Evolutionary conservation across 2,329 filamentous ascomycete genomes (phyloP), one percentile per base, ranked within the genome.

Genomic region (Fusarium lyarnte): DNA sequence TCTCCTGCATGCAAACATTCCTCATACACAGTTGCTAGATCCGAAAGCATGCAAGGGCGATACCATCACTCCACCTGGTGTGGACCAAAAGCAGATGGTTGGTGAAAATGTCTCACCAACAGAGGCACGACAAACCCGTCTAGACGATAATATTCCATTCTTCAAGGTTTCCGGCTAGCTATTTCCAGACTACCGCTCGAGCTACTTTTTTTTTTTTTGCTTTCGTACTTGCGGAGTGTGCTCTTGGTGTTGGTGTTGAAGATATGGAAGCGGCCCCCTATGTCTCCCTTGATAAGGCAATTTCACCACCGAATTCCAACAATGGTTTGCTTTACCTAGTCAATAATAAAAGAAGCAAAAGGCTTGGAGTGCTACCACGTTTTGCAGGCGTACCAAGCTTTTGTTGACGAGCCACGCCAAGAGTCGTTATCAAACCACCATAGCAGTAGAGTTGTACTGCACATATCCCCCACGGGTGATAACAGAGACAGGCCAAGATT

Each of bases 11-110:
- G 51, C 58, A 33, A 42, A 41, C 66, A 73, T 73, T 74, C 70
- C 70, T 29, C 11, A 13, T 16, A 10, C 13, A 10, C 25, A 46
- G 36, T 25, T 52, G 55, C 62, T 58, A 49, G 38, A 38, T 17
- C 53, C 58, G 69, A 55, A 72, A 61, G 39, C 63, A 73, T 72
- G 70, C 70, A 72, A 72, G 70, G 70, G 70, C 45, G 47, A 14
- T 25, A 42, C 12, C 27, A 27, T 41, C 53, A 36, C 52, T 39
- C 52, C 63, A 52, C 65, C 49, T 10, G 14, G 6, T 21, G 35
- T 45, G 42, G 27, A 31, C 36, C 41, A 36, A 55, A 58, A 29
- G 43, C 41, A 8, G 35, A 47, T 47, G 46, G 43, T 36, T 35
- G 16, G 11, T 4, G 27, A 6, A 45, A 45, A 58, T 73, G 70